phyloP scores from a whole-genome alignment of 2,329 filamentous ascomycete genomes.

The Septoria linicola region DNA sequence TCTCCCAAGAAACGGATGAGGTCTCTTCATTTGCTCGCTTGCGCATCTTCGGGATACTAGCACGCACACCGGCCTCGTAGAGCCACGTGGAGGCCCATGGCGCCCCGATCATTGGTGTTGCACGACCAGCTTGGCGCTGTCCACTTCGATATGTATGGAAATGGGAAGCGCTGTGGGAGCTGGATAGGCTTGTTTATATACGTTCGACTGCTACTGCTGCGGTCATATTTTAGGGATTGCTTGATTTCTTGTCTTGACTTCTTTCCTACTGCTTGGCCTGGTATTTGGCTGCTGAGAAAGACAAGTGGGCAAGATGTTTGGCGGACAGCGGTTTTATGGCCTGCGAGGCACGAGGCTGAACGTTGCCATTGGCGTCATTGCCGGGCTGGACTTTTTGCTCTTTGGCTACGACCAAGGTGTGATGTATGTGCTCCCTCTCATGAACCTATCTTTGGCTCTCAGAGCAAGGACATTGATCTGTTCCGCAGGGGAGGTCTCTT shows the following conservation, averaged over 20 bases:
- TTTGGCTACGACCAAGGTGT: constrained; percentile 38
- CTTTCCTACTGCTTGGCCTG: too few relatives aligned
- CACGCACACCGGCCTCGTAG: too few relatives aligned
- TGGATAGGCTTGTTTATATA: constrained; percentile 2
- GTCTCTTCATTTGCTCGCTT: constrained; percentile 15
- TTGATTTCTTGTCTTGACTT: too few relatives aligned
- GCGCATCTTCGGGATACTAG: too few relatives aligned
- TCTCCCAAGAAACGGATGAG: neutral
- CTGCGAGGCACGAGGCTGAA: constrained; percentile 44
- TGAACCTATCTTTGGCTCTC: too few relatives aligned
- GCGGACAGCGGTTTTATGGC: constrained; percentile 39
- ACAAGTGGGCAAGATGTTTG: constrained; percentile 13
- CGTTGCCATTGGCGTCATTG: constrained; percentile 45
- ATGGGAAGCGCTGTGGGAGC: constrained; percentile 10
- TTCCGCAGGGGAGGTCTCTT: constrained; percentile 48
- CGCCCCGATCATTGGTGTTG: constrained; percentile 7
- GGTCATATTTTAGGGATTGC: too few relatives aligned
- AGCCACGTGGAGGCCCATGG: constrained; percentile 11
- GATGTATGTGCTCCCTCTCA: too few relatives aligned
- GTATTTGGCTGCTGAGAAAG: neutral
- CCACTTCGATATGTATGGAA: constrained; percentile 15
- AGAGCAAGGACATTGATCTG: too few relatives aligned
- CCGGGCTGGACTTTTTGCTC: constrained; percentile 42
- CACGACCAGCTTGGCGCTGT: constrained; percentile 3
- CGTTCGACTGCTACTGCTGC: too few relatives aligned